Evolutionary conservation across 768 basidiomycete genomes (phyloP).

Genomic region (Chalciporus piperatus): DNA sequence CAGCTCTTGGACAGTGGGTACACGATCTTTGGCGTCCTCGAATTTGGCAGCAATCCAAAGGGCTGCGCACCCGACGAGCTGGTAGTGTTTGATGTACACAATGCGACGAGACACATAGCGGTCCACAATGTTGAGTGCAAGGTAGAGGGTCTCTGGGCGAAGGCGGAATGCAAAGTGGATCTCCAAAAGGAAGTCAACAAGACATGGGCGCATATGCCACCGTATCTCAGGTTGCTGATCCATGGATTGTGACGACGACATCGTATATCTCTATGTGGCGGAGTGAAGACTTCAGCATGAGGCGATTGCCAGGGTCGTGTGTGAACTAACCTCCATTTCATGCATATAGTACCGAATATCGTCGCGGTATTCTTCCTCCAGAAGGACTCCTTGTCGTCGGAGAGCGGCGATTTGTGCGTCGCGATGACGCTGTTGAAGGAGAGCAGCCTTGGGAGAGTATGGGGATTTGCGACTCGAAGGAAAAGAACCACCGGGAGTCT

Average conservation of each 20-base stretch:
- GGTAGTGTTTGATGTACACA: constrained; percentile 99
- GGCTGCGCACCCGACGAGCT: constrained; percentile 96
- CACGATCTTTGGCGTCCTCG: constrained; percentile 97
- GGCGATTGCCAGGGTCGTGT: background rate
- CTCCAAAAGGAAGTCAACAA: constrained; percentile 98
- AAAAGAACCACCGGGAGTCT: constrained; percentile 47
- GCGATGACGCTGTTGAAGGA: constrained; percentile 64
- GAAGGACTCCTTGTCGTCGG: constrained; percentile 68
- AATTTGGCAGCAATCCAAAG: constrained; percentile 99
- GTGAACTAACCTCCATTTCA: constrained; percentile 88
- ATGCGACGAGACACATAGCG: constrained; percentile 98
- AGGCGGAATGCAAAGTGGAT: constrained; percentile 97
- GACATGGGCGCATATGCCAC: constrained; percentile 99
- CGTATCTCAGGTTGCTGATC: constrained; percentile 98
- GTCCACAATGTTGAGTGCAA: constrained; percentile 98
- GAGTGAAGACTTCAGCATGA: constrained; percentile 7
- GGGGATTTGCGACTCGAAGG: constrained; percentile 59
- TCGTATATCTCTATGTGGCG: constrained; percentile 65
- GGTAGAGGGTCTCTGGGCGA: constrained; percentile 97
- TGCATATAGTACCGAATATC: constrained; percentile 95
- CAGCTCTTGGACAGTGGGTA: constrained; percentile 93
- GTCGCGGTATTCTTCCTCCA: constrained; percentile 94
- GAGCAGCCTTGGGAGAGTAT: constrained; percentile 58
- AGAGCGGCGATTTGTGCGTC: constrained; percentile 66
- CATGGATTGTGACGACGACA: constrained; percentile 94